Evolutionary conservation across 2,329 filamentous ascomycete species (phyloP).

Genomic region (Neophaeococcomyces aloes): DNA sequence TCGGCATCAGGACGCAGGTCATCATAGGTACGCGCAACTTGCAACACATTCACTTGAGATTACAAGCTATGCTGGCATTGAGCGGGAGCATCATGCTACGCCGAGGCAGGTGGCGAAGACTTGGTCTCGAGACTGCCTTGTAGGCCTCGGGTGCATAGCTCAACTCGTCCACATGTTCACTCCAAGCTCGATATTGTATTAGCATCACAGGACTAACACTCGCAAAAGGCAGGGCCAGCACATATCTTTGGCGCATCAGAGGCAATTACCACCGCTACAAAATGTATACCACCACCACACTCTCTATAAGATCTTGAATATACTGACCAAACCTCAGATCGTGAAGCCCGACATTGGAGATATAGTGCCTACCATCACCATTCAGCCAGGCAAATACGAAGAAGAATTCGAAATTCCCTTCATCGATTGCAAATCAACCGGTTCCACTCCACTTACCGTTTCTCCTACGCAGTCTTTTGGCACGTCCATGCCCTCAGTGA

Average conservation of each 20-base stretch:
- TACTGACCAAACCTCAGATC: neutral
- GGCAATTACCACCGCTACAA: conserved; percentile 5
- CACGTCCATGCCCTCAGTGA: conserved; percentile 8
- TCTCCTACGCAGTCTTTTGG: neutral
- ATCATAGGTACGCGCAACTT: neutral
- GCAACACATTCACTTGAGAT: neutral
- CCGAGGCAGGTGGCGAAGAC: no score
- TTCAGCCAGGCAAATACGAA: neutral
- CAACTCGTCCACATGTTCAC: neutral
- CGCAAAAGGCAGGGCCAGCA: neutral
- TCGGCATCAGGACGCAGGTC: neutral
- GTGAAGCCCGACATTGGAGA: neutral
- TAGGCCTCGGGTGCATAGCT: no score
- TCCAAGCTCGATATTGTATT: neutral
- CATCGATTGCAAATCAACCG: neutral
- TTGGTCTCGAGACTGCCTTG: no score
- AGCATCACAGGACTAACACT: neutral
- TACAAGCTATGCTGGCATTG: neutral
- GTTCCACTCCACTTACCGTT: neutral
- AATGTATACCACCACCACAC: neutral
- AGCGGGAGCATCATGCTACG: neutral
- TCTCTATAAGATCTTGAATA: neutral
- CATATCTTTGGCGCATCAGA: neutral
- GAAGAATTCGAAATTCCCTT: conserved; percentile 1
- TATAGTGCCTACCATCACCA: neutral